Conservation (phyloP, 805 yeast genomes). For the Sugiyamaella qingdaonensis region DNA sequence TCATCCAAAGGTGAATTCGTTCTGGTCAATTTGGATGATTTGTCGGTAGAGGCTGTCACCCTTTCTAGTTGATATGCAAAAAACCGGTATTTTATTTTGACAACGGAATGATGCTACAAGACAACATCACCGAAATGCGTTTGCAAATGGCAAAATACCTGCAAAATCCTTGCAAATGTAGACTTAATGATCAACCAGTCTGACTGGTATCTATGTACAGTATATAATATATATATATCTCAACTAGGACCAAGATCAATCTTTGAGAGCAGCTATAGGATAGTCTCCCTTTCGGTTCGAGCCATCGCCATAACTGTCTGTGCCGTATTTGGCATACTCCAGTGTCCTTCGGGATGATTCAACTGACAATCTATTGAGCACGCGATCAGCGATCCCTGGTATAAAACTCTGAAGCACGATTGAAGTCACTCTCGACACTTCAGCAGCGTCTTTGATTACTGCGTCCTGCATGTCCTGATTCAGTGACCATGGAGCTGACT, state of each 20-base stretch:
- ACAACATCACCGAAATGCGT: too few relatives aligned
- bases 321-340: slow-evolving; percentile 48
- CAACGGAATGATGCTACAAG: neutral
- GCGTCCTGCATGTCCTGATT: slow-evolving; percentile 41
- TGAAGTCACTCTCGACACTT: slow-evolving; percentile 61
- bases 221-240: neutral
- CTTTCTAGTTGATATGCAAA: neutral
- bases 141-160: too few relatives aligned
- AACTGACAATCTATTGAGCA: slow-evolving; percentile 65
- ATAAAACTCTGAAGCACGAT: slow-evolving; percentile 68
- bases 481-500: slow-evolving; percentile 67
- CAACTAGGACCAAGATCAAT: neutral
- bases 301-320: slow-evolving; percentile 60
- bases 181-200: neutral
- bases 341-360: slow-evolving; percentile 37
- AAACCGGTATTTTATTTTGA: too few relatives aligned
- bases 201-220: neutral
- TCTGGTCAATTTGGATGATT: slow-evolving; percentile 52
- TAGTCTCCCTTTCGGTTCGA: slow-evolving; percentile 50
- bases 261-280: slow-evolving; percentile 36
- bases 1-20: slow-evolving; percentile 60
- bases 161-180: neutral
- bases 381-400: slow-evolving; percentile 54
- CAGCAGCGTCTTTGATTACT: slow-evolving; percentile 62
- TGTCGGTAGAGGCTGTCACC: slow-evolving; percentile 50